phyloP scores from a whole-genome alignment of 257 asterid species.

The Cruciata laevipes region DNA sequence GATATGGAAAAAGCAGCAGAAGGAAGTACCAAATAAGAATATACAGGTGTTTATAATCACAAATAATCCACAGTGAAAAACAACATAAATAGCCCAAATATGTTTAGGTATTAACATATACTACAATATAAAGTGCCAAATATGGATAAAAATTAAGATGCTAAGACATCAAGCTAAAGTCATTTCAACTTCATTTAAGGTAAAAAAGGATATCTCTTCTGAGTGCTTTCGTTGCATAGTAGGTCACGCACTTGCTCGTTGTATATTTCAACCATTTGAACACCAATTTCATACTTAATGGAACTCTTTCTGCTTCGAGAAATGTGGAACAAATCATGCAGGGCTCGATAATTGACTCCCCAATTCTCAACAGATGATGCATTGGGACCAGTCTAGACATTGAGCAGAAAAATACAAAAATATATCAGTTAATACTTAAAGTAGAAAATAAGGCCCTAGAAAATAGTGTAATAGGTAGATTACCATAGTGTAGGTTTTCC shows the following conservation, averaged over 20 bases:
- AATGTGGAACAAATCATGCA: conserved; percentile 63
- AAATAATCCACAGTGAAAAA: background rate
- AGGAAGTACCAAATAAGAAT: background rate
- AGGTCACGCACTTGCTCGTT: conserved; percentile 95
- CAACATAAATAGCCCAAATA: background rate
- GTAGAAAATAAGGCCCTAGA: background rate
- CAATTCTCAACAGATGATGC: conserved; percentile 72
- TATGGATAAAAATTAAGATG: background rate
- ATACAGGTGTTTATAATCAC: background rate
- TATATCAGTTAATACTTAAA: conserved; percentile 3
- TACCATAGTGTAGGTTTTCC: conserved; percentile 94
- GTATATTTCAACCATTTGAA: conserved; percentile 91
- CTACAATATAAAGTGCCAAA: background rate
- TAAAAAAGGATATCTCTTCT: conserved; percentile 68
- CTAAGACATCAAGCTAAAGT: background rate
- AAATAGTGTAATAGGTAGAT: background rate
- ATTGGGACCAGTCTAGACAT: conserved; percentile 82
- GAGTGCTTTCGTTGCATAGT: conserved; percentile 63
- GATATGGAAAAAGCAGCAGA: background rate
- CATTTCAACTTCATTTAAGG: conserved; percentile 14
- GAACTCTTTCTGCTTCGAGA: conserved; percentile 49
- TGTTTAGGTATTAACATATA: background rate
- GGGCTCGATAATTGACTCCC: conserved; percentile 90
- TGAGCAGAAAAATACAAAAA: conserved; percentile 7
- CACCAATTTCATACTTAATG: conserved; percentile 76